phyloP scores from a whole-genome alignment of 805 yeast genomes.

The Nakazawaea ishiwadae region DNA sequence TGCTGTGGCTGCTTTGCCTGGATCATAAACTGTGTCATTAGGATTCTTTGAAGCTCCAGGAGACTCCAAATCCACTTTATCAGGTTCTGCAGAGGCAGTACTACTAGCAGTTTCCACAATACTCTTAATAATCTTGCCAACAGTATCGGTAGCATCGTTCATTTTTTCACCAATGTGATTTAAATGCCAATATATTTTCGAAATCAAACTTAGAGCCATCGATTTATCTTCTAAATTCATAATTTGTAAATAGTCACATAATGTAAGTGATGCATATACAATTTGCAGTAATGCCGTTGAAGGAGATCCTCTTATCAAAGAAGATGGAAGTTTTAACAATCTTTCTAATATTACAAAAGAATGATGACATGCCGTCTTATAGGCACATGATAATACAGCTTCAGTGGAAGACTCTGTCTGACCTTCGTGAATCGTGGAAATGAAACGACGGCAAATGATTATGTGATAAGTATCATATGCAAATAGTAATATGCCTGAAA shows the following conservation, averaged over 20 bases:
- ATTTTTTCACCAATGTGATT: conserved; percentile 51
- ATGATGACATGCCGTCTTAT: conserved; percentile 38
- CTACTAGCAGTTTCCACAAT: conserved; percentile 41
- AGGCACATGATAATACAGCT: conserved; percentile 14
- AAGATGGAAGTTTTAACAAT: conserved; percentile 38
- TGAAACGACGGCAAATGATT: conserved; percentile 33
- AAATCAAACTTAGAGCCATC: conserved; percentile 39
- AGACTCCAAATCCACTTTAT: conserved; percentile 1
- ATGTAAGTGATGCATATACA: conserved; percentile 48
- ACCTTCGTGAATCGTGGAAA: conserved; percentile 12
- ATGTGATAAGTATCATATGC: conserved; percentile 45
- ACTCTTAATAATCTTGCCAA: conserved; percentile 48
- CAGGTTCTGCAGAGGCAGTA: conserved; percentile 11
- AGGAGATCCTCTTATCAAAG: conserved; percentile 52
- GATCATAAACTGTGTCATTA: conserved; percentile 11
- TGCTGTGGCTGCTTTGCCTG: conserved; percentile 2
- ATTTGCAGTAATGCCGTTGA: conserved; percentile 45
- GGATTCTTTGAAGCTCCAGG: conserved; percentile 2
- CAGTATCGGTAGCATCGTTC: conserved; percentile 57
- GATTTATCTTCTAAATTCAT: conserved; percentile 35
- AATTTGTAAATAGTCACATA: conserved; percentile 41
- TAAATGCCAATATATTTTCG: conserved; percentile 54
- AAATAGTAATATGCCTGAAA: conserved; percentile 42
- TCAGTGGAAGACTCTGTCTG: not conserved
- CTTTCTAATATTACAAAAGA: conserved; percentile 41